A percentile compares a stretch with the other conserved stretches of the same genome.
Evolutionary conservation across 2,329 filamentous ascomycete species (phyloP).

Genomic region (Metarhizium humberi): DNA sequence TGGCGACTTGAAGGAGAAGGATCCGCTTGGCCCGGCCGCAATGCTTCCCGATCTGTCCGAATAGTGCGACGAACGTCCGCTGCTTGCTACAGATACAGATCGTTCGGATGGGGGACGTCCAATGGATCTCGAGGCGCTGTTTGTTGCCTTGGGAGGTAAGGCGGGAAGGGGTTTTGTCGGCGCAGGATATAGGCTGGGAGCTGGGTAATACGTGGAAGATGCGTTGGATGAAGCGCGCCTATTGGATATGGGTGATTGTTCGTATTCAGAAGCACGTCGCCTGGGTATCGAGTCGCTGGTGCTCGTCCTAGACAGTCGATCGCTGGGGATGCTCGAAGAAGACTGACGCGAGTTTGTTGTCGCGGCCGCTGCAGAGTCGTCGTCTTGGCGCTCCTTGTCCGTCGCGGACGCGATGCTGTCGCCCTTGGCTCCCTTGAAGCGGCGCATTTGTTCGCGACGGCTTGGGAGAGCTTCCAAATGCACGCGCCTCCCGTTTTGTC

Average conservation of each 20-base stretch:
- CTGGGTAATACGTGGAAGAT: constrained; percentile 2
- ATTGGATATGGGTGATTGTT: not conserved
- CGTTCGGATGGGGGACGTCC: constrained; percentile 1
- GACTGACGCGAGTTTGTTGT: not conserved
- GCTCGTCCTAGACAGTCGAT: not conserved
- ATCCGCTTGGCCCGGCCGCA: not conserved
- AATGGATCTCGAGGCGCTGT: constrained; percentile 1
- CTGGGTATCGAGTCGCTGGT: constrained; percentile 2
- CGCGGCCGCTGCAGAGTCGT: not conserved
- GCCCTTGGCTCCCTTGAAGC: not conserved
- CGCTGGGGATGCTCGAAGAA: not conserved
- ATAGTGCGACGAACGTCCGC: constrained; percentile 4
- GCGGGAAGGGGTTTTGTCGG: constrained; percentile 6
- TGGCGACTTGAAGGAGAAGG: not conserved
- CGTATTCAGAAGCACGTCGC: not conserved
- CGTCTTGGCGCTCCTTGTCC: not conserved
- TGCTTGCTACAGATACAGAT: constrained; percentile 3
- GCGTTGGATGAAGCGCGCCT: constrained; percentile 2
- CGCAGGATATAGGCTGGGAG: constrained; percentile 5
- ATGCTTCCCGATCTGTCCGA: constrained; percentile 4
- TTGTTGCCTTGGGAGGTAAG: constrained; percentile 1
- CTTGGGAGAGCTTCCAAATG: not conserved
- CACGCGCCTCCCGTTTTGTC: not conserved
- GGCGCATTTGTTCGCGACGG: not conserved
- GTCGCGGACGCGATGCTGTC: not conserved